Conservation (phyloP, 192 early-diverging fungal genomes). For the Allomyces macrogynus region DNA sequence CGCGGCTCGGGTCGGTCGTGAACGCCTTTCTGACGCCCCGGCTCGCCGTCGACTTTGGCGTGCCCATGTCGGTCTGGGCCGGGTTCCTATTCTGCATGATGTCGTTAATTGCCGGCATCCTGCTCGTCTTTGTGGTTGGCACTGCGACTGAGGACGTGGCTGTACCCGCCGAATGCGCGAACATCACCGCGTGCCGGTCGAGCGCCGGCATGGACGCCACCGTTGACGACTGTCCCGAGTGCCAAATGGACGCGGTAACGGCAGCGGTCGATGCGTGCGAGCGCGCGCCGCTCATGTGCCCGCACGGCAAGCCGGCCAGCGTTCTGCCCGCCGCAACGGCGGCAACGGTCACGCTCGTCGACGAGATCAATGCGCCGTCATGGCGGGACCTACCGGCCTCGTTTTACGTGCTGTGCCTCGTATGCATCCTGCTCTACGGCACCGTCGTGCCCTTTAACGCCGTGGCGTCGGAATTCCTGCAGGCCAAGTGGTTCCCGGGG, state of each 20-base stretch:
- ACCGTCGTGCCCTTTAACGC: conserved; percentile 39
- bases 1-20: conserved; percentile 28
- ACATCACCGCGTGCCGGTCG: conserved; percentile 6
- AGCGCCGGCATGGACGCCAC: conserved; percentile 6
- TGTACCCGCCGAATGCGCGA: conserved; percentile 12
- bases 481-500: conserved; percentile 34
- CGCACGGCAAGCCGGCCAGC: conserved; percentile 6
- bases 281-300: conserved; percentile 2
- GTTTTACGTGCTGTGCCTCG: conserved; percentile 31
- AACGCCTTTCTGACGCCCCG: conserved; percentile 40
- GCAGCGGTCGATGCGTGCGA: background rate
- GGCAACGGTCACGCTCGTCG: no score
- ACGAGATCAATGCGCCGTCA: background rate
- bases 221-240: background rate
- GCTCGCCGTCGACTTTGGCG: conserved; percentile 14
- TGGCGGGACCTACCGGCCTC: conserved; percentile 7
- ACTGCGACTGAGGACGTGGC: conserved; percentile 12
- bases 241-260: background rate
- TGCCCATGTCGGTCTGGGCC: conserved; percentile 25
- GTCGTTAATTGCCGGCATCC: conserved; percentile 16
- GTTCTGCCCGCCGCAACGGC: background rate
- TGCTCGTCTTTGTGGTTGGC: conserved; percentile 18
- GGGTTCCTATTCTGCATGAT: conserved; percentile 22
- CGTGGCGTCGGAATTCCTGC: conserved; percentile 38
- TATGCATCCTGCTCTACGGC: conserved; percentile 28